phyloP scores from a whole-genome alignment of 202 grass and related monocot species.

The Zoysia matrella region DNA sequence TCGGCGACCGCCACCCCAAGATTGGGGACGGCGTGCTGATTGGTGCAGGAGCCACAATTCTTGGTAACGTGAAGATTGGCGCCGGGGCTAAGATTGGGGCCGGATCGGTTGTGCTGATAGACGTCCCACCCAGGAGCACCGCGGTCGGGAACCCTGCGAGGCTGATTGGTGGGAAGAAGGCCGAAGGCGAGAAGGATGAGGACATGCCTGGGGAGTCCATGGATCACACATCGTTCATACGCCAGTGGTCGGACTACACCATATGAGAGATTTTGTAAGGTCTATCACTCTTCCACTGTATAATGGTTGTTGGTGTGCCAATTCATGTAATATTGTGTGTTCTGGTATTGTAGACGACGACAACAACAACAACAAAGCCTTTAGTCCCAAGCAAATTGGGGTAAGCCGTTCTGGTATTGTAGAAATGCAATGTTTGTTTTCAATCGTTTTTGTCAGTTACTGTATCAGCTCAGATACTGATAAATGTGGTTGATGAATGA shows the following conservation, averaged over 20 bases:
- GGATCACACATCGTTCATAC: constrained; percentile 71
- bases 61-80: constrained; percentile 83
- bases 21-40: constrained; percentile 87
- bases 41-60: constrained; percentile 83
- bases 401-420: too few species aligned
- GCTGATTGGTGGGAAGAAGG: constrained; percentile 56
- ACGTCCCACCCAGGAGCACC: constrained; percentile 73
- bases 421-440: not conserved
- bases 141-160: constrained; percentile 91
- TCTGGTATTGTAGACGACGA: constrained; percentile 13
- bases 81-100: constrained; percentile 91
- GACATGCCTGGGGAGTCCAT: constrained; percentile 45
- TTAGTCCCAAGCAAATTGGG: too few species aligned
- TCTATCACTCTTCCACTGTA: constrained; percentile 44
- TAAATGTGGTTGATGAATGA: constrained; percentile 23
- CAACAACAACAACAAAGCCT: too few species aligned
- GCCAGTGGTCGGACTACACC: constrained; percentile 85
- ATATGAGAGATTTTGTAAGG: constrained; percentile 53
- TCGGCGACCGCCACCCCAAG: constrained; percentile 85
- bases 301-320: constrained; percentile 15
- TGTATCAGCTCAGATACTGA: constrained; percentile 17
- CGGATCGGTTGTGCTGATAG: constrained; percentile 81
- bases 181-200: constrained; percentile 42
- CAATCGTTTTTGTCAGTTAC: constrained; percentile 28
- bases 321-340: not conserved